phyloP scores from a whole-genome alignment of 352 stramenopile genomes.

The Plasmopara viticola region DNA sequence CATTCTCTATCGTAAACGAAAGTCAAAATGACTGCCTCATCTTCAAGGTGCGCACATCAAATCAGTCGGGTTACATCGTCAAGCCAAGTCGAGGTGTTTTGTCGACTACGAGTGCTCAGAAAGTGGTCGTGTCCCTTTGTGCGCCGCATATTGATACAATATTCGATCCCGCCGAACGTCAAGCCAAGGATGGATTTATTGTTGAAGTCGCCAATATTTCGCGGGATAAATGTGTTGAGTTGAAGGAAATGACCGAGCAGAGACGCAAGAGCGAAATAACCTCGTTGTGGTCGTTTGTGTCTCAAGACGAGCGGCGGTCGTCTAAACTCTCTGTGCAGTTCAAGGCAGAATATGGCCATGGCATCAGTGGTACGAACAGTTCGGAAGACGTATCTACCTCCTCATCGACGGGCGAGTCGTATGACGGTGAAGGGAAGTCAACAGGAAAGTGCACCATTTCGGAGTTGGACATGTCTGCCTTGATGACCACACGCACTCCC shows the following conservation, averaged over 20 bases:
- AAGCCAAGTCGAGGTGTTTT: conserved; percentile 66
- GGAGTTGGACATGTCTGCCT: conserved; percentile 20
- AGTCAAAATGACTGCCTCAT: conserved; percentile 42
- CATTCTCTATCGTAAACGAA: conserved; percentile 60
- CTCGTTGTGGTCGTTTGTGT: conserved; percentile 37
- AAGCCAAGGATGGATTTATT: conserved; percentile 65
- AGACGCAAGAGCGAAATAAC: conserved; percentile 29
- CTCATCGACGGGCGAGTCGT: conserved; percentile 11
- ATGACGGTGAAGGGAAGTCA: conserved; percentile 1
- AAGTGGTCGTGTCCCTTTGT: conserved; percentile 55
- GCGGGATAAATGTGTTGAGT: conserved; percentile 27
- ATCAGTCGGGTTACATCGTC: conserved; percentile 68
- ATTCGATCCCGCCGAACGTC: conserved; percentile 38
- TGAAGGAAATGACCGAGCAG: conserved; percentile 36
- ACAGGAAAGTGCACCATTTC: conserved; percentile 9
- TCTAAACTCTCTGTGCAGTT: conserved; percentile 36
- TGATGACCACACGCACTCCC: conserved; percentile 12
- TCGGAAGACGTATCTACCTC: conserved; percentile 17
- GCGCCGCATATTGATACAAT: conserved; percentile 22
- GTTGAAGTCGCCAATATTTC: conserved; percentile 58
- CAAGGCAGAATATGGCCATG: conserved; percentile 18
- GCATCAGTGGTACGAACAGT: conserved; percentile 7
- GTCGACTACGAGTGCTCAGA: conserved; percentile 43
- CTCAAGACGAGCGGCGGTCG: conserved; percentile 23
- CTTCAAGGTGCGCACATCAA: conserved; percentile 79